These are phyloP conservation scores for Arxiozyma bovina DNA, from an alignment of 1,139 yeast genomes.

Conservation along the genomic window DNA sequence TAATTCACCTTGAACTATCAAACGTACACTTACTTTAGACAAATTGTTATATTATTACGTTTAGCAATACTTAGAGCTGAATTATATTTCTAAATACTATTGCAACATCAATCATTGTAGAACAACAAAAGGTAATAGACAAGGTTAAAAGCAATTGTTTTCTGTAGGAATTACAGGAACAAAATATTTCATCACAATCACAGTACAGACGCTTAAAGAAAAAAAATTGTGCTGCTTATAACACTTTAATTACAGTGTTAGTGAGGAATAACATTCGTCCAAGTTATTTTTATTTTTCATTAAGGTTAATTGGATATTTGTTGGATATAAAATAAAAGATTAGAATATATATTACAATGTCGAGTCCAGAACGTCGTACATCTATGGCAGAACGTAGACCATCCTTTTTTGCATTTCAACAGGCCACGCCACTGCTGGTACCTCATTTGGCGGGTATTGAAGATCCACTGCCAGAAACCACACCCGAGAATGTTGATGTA, in stretches of 20 bases:
- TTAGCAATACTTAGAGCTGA: background rate
- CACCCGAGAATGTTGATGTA: conserved; percentile 71
- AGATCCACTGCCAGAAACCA: conserved; percentile 44
- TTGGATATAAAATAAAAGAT: too few relatives aligned
- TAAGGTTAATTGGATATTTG: too few relatives aligned
- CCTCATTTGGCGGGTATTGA: conserved; percentile 78
- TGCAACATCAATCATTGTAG: background rate
- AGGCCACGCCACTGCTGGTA: conserved; percentile 54
- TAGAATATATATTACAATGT: conserved; percentile 11
- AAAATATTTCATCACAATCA: too few relatives aligned
- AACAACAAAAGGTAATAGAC: too few relatives aligned
- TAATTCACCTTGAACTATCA: too few relatives aligned
- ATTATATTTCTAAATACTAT: too few relatives aligned
- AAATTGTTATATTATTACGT: too few relatives aligned
- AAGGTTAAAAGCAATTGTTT: background rate
- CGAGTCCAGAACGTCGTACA: conserved; percentile 40
- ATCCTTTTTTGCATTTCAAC: conserved; percentile 28
- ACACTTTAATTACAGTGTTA: too few relatives aligned
- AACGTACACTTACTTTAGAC: background rate
- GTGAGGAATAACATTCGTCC: background rate
- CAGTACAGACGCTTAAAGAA: too few relatives aligned
- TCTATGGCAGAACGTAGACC: conserved; percentile 63
- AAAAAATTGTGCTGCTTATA: background rate
- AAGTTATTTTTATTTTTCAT: too few relatives aligned
- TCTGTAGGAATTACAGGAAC: background rate